phyloP scores from a whole-genome alignment of 2,329 filamentous ascomycete species.

The Cladorrhinum sp. region DNA sequence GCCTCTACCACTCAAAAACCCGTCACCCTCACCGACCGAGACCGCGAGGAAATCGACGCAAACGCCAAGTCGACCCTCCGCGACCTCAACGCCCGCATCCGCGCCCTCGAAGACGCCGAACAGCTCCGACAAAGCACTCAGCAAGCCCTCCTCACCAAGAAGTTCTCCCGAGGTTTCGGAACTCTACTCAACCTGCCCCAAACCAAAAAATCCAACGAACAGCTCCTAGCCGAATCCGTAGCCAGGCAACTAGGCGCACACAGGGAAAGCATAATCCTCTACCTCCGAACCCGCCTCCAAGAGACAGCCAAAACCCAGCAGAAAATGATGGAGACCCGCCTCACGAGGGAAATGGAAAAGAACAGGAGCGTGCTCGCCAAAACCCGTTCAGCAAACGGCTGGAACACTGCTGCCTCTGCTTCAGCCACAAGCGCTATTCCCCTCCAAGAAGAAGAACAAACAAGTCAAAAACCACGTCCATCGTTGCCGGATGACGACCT shows the following conservation, averaged over 20 bases:
- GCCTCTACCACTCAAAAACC: conserved; percentile 38
- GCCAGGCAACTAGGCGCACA: conserved; percentile 66
- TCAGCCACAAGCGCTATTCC: neutral
- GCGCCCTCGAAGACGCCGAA: conserved; percentile 76
- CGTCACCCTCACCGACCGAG: conserved; percentile 68
- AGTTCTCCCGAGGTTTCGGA: conserved; percentile 63
- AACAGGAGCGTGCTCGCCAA: conserved; percentile 82
- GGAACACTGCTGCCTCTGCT: neutral
- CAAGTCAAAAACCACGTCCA: conserved; percentile 20
- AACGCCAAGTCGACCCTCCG: conserved; percentile 82
- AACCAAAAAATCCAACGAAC: conserved; percentile 54
- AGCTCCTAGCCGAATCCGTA: conserved; percentile 67
- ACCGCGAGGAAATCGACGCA: conserved; percentile 83
- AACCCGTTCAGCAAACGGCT: conserved; percentile 39
- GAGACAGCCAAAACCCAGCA: conserved; percentile 75
- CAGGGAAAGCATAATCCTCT: conserved; percentile 81
- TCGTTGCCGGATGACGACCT: conserved; percentile 49
- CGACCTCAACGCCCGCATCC: conserved; percentile 79
- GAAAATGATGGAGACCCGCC: conserved; percentile 86
- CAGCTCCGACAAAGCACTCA: conserved; percentile 75
- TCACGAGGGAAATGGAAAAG: conserved; percentile 83
- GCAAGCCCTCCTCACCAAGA: conserved; percentile 66
- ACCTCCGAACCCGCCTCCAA: conserved; percentile 71
- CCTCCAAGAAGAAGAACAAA: neutral
- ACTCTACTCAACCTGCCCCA: conserved; percentile 37